Conservation (phyloP, 306 rosid species). For the Amphicarpaea edgeworthii region DNA sequence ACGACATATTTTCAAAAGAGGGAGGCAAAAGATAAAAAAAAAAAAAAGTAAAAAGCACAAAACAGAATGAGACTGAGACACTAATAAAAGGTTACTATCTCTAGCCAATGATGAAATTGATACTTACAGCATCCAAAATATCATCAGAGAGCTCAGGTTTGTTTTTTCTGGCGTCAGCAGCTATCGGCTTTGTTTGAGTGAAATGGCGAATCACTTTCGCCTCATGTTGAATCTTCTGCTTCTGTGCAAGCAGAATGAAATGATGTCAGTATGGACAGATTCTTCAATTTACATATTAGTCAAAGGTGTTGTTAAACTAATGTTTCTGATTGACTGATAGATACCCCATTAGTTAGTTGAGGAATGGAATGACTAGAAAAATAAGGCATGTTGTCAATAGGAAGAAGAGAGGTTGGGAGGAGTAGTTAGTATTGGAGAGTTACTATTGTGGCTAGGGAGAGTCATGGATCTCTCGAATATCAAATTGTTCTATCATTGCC, state of each 20-base stretch:
- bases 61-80: not conserved
- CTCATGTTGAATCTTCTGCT: conserved; percentile 66
- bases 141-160: conserved; percentile 65
- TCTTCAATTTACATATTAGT: conserved; percentile 18
- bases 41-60: not conserved
- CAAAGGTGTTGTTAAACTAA: conserved; percentile 16
- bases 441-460: too few relatives aligned
- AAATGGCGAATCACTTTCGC: conserved; percentile 68
- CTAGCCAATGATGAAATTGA: conserved; percentile 35
- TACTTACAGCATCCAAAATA: conserved; percentile 70
- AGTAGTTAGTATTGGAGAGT: too few relatives aligned
- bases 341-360: too few relatives aligned
- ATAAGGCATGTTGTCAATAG: too few relatives aligned
- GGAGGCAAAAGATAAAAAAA: not conserved
- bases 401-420: too few relatives aligned
- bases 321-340: conserved; percentile 24
- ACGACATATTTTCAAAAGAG: not conserved
- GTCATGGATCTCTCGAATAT: too few relatives aligned
- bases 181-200: conserved; percentile 71
- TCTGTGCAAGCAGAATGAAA: conserved; percentile 62
- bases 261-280: conserved; percentile 15
- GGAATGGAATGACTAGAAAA: too few relatives aligned
- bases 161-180: conserved; percentile 40
- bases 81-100: not conserved
- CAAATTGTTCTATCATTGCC: too few relatives aligned